Evolutionary conservation across 371 early-diverging fungal genomes (phyloP), one percentile per base, ranked within the genome.

Genomic region (Amoeboaphelidium protococcarum): DNA sequence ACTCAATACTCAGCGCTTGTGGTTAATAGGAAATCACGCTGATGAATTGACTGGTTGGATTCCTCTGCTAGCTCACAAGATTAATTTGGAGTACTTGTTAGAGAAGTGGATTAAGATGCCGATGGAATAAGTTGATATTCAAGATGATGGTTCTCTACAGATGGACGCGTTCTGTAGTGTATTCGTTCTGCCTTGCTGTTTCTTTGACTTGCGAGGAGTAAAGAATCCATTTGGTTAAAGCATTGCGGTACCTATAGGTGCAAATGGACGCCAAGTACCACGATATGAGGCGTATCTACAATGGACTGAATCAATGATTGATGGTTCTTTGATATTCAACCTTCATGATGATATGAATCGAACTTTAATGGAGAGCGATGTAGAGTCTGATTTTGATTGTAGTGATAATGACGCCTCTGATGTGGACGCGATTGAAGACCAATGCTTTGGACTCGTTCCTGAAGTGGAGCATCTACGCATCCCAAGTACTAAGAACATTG

Each of bases 21-120:
- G 85, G 84, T 56, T 87, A 19, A 77, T 87, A 46, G 87, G 85
- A 1, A 85, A 87, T 59, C 88, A 87, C 54, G 76, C 85, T 12
- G 88, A 86, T 55, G 85, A 87, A 55, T 62, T 87, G 41, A 79
- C 79, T 10, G 78, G 81, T 26, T 87, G 88, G 86, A 53, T 59
- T 6, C 53, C 59, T 1, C 46, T 59, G 10, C 42, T 55, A 16
- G 42, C 19, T 46, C 41, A 25, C 48, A 48, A 25, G 40, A 40
- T 26, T 50, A 45, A n/a, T 49, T 31, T 40, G 26, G 48, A 13
- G 13, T 13, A 1, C 25, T 37, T 1, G 50, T 44, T 23, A 2
- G 20, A n/a, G 13, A 13, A n/a, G n/a, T n/a, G n/a, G 31, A 26
- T 27, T 31, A 2, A 26, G n/a, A 12, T 48, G n/a, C 24, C 22